Evolutionary conservation across 306 rosid species (phyloP).

Genomic region (Arachis stenosperma): DNA sequence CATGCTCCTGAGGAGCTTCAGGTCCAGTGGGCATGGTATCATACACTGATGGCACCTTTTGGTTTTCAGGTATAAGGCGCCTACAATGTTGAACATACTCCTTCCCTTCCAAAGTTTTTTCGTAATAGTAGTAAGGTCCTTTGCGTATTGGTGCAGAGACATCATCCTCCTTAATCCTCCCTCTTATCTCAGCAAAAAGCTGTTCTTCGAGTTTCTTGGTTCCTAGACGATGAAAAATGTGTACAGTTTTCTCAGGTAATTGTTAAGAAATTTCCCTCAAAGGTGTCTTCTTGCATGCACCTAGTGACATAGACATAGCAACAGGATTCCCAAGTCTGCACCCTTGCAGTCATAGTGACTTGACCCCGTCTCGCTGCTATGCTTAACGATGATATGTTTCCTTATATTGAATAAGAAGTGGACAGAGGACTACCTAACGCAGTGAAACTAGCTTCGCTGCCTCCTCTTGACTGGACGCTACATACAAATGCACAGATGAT

Average conservation of each 20-base stretch:
- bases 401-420: neutral
- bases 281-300: neutral
- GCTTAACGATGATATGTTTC: constrained; percentile 1
- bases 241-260: neutral
- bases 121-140: constrained; percentile 75
- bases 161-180: constrained; percentile 88
- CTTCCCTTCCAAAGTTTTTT: constrained; percentile 66
- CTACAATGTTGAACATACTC: constrained; percentile 87
- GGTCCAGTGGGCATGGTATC: constrained; percentile 74
- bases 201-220: constrained; percentile 66
- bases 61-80: constrained; percentile 54
- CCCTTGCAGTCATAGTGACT: neutral
- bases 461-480: constrained; percentile 19
- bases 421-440: neutral
- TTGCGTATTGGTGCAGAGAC: constrained; percentile 67
- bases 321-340: neutral
- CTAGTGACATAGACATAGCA: neutral
- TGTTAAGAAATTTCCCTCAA: neutral
- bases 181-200: constrained; percentile 75
- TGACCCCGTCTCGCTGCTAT: constrained; percentile 5
- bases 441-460: neutral
- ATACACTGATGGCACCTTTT: constrained; percentile 54
- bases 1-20: constrained; percentile 73
- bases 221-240: constrained; percentile 46
- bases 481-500: constrained; percentile 16